Evolutionary conservation across 768 basidiomycete genomes (phyloP), one percentile per base, ranked within the genome.

Genomic region (Tricholoma sp.): DNA sequence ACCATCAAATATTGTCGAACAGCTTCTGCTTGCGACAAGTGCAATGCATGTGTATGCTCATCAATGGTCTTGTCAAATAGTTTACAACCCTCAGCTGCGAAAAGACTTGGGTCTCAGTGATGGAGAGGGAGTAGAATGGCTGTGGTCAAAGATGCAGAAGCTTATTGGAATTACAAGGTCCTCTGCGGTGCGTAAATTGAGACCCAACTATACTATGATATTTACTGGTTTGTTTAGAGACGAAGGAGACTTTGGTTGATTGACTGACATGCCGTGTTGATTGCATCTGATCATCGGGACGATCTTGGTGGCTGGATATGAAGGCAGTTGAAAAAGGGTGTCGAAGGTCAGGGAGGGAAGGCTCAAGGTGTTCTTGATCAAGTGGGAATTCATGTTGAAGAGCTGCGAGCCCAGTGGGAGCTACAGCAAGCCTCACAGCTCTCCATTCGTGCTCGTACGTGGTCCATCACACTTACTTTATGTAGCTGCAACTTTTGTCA

Each of bases 11-110:
- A 55, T 73, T 28, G 31, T 39, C 1, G 39, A 54, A 3, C 63
- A 69, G 0, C 4, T 76, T 8, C 29, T 44, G 1, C 75, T 71
- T 49, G 68, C 64, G 0, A 71, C 70, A 0, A 69, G 68, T 7
- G 72, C 69, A 0, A 70, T 76, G 67, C 76, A 77, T 58, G 70
- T 70, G 0, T 74, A 74, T 53, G 70, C 68, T 12, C 74, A 75
- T 52, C 65, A 72, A 45, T 75, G 71, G 73, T 58, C 68, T 37
- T 74, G 73, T 52, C 70, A 72, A 53, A 51, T 74, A 1, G 57
- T 66, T 1, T 71, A 63, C 60, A 69, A 73, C 50, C 73, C 73
- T 4, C 56, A 66, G 10, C 50, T 71, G 28, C 53, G 59, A 2
- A 28, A 54, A 12, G 72, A 70, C 1, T 47, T 67, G 31, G 71